phyloP scores from a whole-genome alignment of 768 basidiomycete species.

The Xerocomellus chrysenteron region DNA sequence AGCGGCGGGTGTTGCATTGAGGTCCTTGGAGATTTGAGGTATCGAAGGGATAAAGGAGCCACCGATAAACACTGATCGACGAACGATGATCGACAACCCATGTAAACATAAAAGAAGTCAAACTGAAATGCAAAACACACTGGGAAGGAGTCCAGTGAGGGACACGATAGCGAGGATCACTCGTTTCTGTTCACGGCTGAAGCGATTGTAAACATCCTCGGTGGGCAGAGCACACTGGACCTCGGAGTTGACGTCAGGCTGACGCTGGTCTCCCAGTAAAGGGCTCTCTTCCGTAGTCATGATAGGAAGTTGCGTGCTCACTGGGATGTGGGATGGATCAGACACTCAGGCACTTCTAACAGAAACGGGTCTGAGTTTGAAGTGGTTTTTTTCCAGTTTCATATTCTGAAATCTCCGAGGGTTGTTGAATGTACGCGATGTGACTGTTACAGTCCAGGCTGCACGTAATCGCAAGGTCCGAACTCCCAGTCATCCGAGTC shows the following conservation, averaged over 20 bases:
- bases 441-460: too few species aligned
- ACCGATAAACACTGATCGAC: constrained; percentile 57
- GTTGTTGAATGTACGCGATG: too few species aligned
- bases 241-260: not conserved
- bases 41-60: constrained; percentile 74
- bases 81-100: not conserved
- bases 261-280: constrained; percentile 17
- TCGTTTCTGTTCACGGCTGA: constrained; percentile 51
- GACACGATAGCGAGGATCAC: constrained; percentile 58
- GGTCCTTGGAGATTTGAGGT: constrained; percentile 67
- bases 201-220: constrained; percentile 54
- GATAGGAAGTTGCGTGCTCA: not conserved
- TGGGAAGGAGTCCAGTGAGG: constrained; percentile 58
- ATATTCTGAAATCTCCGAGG: too few species aligned
- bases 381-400: not conserved
- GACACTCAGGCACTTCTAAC: too few species aligned
- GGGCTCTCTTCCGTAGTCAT: constrained; percentile 33
- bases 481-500: too few species aligned
- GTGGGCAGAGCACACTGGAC: not conserved
- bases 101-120: not conserved
- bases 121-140: constrained; percentile 37
- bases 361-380: not conserved
- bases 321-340: not conserved
- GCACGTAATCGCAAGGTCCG: too few species aligned
- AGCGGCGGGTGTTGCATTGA: constrained; percentile 52